Evolutionary conservation across 306 rosid species (phyloP).

Genomic region (Abrus pulchellus): DNA sequence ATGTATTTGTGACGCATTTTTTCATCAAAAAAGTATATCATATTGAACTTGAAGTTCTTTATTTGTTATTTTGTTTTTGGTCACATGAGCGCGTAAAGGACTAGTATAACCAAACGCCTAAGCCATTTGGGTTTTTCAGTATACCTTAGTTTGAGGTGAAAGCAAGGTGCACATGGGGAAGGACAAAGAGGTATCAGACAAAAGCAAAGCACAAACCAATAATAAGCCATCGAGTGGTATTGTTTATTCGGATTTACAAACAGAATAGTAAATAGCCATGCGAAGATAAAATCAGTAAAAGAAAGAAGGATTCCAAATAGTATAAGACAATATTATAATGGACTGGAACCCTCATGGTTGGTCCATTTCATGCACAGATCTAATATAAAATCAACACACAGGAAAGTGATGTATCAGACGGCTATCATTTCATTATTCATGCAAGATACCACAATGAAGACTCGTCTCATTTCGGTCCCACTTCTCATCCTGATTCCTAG

Average conservation of each 20-base stretch:
- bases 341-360: constrained; percentile 37
- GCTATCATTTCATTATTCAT: constrained; percentile 41
- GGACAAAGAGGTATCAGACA: constrained; percentile 36
- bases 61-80: neutral
- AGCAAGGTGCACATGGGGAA: constrained; percentile 62
- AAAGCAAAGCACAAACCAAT: constrained; percentile 44
- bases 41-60: neutral
- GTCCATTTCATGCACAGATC: constrained; percentile 51
- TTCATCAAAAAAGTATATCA: neutral
- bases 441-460: constrained; percentile 46
- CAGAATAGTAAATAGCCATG: neutral
- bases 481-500: neutral
- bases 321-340: constrained; percentile 45
- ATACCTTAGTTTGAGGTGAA: constrained; percentile 44
- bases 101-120: constrained; percentile 11
- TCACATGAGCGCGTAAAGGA: constrained; percentile 12
- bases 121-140: constrained; percentile 23
- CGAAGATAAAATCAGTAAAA: constrained; percentile 8
- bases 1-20: neutral
- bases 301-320: constrained; percentile 47
- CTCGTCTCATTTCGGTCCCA: constrained; percentile 50
- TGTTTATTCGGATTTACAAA: neutral
- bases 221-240: constrained; percentile 1
- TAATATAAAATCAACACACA: constrained; percentile 39
- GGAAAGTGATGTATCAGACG: constrained; percentile 58